Percentiles rank a stretch among this genome's conserved stretches.
phyloP scores from a whole-genome alignment of 441 rosid genomes.

The Adansonia rubrostipa region DNA sequence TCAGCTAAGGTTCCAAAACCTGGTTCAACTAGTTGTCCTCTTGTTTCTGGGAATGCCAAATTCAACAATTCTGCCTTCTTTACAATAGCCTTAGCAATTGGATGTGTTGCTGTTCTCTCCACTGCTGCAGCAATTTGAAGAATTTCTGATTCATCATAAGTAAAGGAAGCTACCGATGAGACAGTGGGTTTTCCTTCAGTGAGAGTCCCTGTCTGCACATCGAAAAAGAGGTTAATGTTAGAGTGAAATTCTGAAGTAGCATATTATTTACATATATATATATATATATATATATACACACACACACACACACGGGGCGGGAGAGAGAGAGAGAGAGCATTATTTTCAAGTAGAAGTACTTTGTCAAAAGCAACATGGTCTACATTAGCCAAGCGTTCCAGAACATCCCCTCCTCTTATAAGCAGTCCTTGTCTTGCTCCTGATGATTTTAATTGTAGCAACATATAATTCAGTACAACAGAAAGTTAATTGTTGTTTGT shows the following conservation, averaged over 20 bases:
- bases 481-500: slow-evolving; percentile 1
- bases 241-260: neutral
- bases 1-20: slow-evolving; percentile 95
- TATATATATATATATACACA: neutral
- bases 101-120: slow-evolving; percentile 87
- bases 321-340: neutral
- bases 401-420: slow-evolving; percentile 94
- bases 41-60: slow-evolving; percentile 68
- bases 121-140: slow-evolving; percentile 89
- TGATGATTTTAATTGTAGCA: slow-evolving; percentile 43
- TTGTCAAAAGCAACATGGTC: slow-evolving; percentile 86
- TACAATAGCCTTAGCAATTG: slow-evolving; percentile 85
- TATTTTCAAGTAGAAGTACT: slow-evolving; percentile 44
- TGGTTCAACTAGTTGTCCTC: slow-evolving; percentile 88
- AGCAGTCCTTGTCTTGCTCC: slow-evolving; percentile 97
- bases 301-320: neutral
- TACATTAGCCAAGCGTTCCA: slow-evolving; percentile 82
- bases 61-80: slow-evolving; percentile 64
- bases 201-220: slow-evolving; percentile 85
- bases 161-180: slow-evolving; percentile 65
- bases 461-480: slow-evolving; percentile 16
- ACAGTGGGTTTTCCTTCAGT: slow-evolving; percentile 90
- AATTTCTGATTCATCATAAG: slow-evolving; percentile 66
- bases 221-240: slow-evolving; percentile 17
- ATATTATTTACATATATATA: neutral